Conservation (phyloP, 2,329 filamentous ascomycete species). For the Stagonosporopsis cucurbitacearum region DNA sequence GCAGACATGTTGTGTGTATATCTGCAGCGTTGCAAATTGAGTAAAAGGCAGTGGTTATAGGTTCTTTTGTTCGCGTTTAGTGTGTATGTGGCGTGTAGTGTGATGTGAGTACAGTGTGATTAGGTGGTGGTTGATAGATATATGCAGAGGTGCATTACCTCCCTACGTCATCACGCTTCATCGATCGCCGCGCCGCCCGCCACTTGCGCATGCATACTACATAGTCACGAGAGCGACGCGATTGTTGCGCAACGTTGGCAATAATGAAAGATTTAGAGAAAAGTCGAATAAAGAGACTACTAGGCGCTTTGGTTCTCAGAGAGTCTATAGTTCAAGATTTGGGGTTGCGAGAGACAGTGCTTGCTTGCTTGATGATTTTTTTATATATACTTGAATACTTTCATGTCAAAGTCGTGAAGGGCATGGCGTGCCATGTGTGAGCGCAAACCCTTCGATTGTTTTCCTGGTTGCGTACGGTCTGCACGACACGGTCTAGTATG, state of each 20-base stretch:
- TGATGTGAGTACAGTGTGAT: neutral
- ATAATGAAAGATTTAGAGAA: too few species aligned
- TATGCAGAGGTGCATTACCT: slow-evolving; percentile 10
- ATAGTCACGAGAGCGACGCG: slow-evolving; percentile 5
- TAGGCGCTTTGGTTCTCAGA: too few species aligned
- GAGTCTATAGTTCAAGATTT: neutral
- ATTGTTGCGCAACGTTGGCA: neutral
- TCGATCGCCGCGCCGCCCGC: slow-evolving; percentile 1
- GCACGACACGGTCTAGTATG: slow-evolving; percentile 32
- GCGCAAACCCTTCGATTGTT: neutral
- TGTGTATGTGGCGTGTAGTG: neutral
- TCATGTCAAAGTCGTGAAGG: too few species aligned
- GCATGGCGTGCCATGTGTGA: too few species aligned
- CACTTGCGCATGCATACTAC: slow-evolving; percentile 10
- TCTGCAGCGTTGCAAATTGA: neutral
- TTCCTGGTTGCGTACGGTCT: neutral
- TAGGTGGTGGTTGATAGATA: slow-evolving; percentile 4
- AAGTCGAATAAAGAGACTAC: too few species aligned
- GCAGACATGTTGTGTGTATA: slow-evolving; percentile 30
- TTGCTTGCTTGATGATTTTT: too few species aligned
- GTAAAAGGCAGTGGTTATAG: neutral
- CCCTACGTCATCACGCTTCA: slow-evolving; percentile 15
- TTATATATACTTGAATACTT: too few species aligned
- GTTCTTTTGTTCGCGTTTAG: too few species aligned
- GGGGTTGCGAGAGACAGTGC: neutral